Evolutionary conservation across 345 rosid genomes (phyloP).

Genomic region (Nephelium lappaceum): DNA sequence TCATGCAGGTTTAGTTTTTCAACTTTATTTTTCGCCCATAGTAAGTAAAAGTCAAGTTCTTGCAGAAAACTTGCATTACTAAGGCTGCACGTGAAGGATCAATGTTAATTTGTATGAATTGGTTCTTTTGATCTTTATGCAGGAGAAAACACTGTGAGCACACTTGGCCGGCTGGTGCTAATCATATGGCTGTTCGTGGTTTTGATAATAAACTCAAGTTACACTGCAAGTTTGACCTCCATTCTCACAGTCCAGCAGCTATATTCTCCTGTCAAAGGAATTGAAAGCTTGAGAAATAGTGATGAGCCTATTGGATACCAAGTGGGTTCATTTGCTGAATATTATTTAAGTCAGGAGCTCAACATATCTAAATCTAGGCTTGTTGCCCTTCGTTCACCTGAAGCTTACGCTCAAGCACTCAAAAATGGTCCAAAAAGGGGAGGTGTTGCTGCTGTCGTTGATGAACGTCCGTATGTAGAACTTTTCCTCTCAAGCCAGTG

Average conservation of each 20-base stretch:
- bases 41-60: conserved; percentile 49
- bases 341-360: conserved; percentile 71
- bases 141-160: conserved; percentile 86
- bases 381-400: conserved; percentile 76
- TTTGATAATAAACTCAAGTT: conserved; percentile 88
- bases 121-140: conserved; percentile 33
- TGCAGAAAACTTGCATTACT: background rate
- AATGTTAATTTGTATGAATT: conserved; percentile 29
- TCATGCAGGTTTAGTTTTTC: conserved; percentile 97
- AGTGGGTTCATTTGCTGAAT: conserved; percentile 86
- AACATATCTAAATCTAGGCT: conserved; percentile 77
- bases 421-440: conserved; percentile 71
- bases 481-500: conserved; percentile 78
- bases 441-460: conserved; percentile 91
- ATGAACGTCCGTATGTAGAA: conserved; percentile 80
- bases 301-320: conserved; percentile 83
- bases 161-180: conserved; percentile 83
- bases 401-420: conserved; percentile 70
- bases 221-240: conserved; percentile 95
- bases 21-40: conserved; percentile 86
- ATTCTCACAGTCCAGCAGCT: conserved; percentile 93
- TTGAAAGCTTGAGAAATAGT: conserved; percentile 62
- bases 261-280: conserved; percentile 76
- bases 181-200: conserved; percentile 94
- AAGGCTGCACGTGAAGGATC: background rate